Evolutionary conservation across 2,329 filamentous ascomycete species (phyloP).

Genomic region (Raffaelea deltoideospora): DNA sequence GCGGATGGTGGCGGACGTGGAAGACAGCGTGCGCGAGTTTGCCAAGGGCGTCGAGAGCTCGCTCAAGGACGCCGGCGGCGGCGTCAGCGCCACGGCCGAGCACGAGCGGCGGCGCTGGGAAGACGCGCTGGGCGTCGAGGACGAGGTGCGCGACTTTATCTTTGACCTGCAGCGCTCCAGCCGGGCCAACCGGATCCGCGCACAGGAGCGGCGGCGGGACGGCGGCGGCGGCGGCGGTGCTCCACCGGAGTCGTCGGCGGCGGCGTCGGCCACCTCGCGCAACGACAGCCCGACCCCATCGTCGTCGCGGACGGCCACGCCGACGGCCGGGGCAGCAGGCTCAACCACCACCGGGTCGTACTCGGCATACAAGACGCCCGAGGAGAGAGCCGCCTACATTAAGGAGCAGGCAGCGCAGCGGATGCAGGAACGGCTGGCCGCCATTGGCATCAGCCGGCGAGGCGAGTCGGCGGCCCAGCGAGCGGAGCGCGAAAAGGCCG

Average conservation of each 20-base stretch:
- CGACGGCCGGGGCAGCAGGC: conserved; percentile 28
- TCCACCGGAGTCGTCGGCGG: not conserved
- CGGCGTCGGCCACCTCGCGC: conserved; percentile 17
- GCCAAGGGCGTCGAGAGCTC: conserved; percentile 70
- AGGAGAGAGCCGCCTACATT: conserved; percentile 89
- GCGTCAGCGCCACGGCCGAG: conserved; percentile 60
- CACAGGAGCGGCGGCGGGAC: conserved; percentile 38
- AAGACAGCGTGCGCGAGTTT: conserved; percentile 88
- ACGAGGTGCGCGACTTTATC: conserved; percentile 95
- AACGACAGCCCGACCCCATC: conserved; percentile 5
- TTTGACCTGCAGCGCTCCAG: conserved; percentile 86
- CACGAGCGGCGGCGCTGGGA: conserved; percentile 93
- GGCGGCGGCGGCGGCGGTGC: conserved; percentile 14
- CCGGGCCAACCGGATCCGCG: conserved; percentile 53
- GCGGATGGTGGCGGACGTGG: conserved; percentile 89
- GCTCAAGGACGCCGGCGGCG: conserved; percentile 64
- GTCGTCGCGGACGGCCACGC: conserved; percentile 30
- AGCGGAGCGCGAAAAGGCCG: conserved; percentile 73
- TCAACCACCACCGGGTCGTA: conserved; percentile 48
- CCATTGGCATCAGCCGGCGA: conserved; percentile 78
- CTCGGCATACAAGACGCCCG: conserved; percentile 72
- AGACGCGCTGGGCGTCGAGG: conserved; percentile 87
- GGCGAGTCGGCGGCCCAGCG: conserved; percentile 73
- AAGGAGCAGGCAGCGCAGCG: conserved; percentile 93
- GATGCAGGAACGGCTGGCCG: conserved; percentile 91